Evolutionary conservation across 2,329 filamentous ascomycete species (phyloP), one percentile per base, ranked within the genome.

Genomic region (Geosmithia flava): DNA sequence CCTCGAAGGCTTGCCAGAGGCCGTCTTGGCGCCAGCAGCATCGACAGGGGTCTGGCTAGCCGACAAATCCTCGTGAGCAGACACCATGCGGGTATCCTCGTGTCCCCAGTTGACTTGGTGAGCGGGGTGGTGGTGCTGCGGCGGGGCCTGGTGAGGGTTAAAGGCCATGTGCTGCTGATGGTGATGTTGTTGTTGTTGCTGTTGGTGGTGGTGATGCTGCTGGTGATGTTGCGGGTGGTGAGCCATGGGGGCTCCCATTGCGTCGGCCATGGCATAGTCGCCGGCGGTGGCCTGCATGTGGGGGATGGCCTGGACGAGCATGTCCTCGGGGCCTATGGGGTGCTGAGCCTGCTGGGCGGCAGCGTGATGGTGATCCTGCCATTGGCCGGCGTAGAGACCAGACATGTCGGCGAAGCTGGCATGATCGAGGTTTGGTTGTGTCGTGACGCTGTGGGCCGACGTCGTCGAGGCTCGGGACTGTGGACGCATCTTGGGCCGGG

Each of bases 261-360:
- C 56, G 48, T 70, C 64, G 44, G 65, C 64, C 51, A 75, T 68
- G 13, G 70, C 65, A 15, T 64, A 61, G 48, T 70, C 71, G 58
- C 80, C 70, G 23, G 68, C 58, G 43, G 66, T 67, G 45, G 68
- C 65, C 52, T 77, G 74, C 56, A 81, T 69, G 52, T 79, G 78
- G 20, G 72, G 69, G 27, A 74, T 71, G 17, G 74, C 72, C 49
- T 78, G 74, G 51, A 82, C 65, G 45, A 82, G 72, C 64, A 81
- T 72, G 51, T 78, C 76, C 54, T 81, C 78, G 20, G 75, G 64
- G 3, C 74, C 70, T 67, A 81, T 70, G 47, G 72, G 70, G 30
- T 67, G 62, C 33, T 19, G 23, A 72, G 68, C 46, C 67, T 67
- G 52, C 65, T 70, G 47, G 64, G 52, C 47, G 71, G 29, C 44